Evolutionary conservation across 305 asterid genomes (phyloP).

Genomic region (Plantago coronopus): DNA sequence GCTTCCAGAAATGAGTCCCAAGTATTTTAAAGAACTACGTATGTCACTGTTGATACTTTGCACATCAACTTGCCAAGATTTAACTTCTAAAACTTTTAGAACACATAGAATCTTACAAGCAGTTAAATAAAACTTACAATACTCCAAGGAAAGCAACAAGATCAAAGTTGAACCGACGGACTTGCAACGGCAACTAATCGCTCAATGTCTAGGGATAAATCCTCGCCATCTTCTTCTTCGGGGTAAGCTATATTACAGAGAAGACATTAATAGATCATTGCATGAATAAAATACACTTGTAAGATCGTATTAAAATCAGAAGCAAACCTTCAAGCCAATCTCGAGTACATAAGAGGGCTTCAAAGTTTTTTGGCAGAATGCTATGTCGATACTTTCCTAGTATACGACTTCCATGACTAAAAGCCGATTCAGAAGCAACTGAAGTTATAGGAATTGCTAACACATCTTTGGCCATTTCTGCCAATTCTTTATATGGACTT

Average conservation of each 20-base stretch:
- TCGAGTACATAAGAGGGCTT: not conserved
- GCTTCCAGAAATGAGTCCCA: too few species aligned
- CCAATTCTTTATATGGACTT: not conserved
- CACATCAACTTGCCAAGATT: too few species aligned
- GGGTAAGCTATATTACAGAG: not conserved
- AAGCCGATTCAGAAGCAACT: not conserved
- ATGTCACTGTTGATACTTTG: too few species aligned
- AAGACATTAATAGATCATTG: not conserved
- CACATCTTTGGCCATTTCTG: not conserved
- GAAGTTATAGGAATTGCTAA: not conserved
- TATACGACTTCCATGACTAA: not conserved
- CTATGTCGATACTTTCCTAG: not conserved
- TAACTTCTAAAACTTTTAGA: too few species aligned
- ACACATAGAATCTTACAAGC: too few species aligned
- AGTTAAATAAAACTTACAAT: too few species aligned
- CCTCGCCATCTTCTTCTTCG: not conserved
- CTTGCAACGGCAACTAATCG: not conserved
- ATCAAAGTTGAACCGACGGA: too few species aligned
- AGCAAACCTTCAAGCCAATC: not conserved
- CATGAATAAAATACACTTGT: not conserved
- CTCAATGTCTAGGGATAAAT: not conserved
- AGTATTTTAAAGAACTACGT: too few species aligned
- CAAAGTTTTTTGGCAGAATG: not conserved
- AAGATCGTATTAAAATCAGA: too few species aligned
- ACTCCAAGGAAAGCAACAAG: too few species aligned